Percentiles rank a stretch among this genome's conserved stretches.
phyloP scores from a whole-genome alignment of 129 eudicot genomes.

The Flaveria ramosissima region DNA sequence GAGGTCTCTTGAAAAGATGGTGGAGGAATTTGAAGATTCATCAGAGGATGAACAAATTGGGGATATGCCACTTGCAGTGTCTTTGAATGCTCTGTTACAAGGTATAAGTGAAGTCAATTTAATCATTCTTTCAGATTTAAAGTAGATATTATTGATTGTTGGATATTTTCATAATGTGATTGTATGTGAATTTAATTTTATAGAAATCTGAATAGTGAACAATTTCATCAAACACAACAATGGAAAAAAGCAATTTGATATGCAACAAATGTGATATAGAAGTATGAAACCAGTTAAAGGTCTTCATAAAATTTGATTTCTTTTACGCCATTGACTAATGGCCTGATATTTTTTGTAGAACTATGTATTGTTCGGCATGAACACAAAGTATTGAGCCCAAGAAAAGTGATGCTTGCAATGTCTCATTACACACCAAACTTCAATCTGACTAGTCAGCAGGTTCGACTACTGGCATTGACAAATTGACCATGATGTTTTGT shows the following conservation, averaged over 20 bases:
- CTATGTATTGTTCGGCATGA: constrained; percentile 48
- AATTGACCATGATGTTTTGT: not conserved
- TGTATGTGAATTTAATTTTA: not conserved
- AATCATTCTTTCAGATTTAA: not conserved
- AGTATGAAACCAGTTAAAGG: not conserved
- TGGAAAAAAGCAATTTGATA: not conserved
- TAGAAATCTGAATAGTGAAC: not conserved
- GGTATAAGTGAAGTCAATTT: too few species aligned
- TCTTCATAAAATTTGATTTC: not conserved
- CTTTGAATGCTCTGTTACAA: constrained; percentile 62
- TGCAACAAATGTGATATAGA: not conserved
- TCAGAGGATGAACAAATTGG: constrained; percentile 47
- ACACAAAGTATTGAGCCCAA: constrained; percentile 60
- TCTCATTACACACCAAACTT: constrained; percentile 60
- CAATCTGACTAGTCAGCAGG: constrained; percentile 83
- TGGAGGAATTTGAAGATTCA: constrained; percentile 55
- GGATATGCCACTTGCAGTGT: constrained; percentile 58
- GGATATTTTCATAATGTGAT: not conserved
- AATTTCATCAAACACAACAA: not conserved
- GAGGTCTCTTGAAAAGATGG: constrained; percentile 41
- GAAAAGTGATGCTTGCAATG: constrained; percentile 78
- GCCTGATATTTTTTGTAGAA: constrained; percentile 45
- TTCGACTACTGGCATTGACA: constrained; percentile 8
- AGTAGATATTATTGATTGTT: not conserved
- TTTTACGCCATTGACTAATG: constrained; percentile 10